Evolutionary conservation across 495 filamentous ascomycete species (phyloP).

Genomic region (Podospora fimiseda): DNA sequence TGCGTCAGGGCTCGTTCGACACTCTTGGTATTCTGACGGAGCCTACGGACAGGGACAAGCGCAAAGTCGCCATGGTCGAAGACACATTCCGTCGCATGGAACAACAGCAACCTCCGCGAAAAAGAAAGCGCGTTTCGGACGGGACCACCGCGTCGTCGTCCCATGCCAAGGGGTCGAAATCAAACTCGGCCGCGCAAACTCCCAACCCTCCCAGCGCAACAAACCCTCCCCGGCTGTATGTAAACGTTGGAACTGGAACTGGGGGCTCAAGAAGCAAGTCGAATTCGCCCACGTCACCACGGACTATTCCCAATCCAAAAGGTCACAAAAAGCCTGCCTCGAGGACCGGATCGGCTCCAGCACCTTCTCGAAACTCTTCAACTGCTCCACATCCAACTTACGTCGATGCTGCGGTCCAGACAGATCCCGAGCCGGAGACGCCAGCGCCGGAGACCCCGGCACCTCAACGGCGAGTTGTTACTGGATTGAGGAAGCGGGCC

Average conservation of each 20-base stretch:
- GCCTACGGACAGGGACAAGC: slow-evolving; percentile 77
- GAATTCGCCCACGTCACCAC: slow-evolving; percentile 38
- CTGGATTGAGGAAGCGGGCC: slow-evolving; percentile 39
- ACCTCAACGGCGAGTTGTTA: slow-evolving; percentile 36
- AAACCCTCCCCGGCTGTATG: slow-evolving; percentile 31
- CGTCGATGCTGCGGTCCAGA: slow-evolving; percentile 42
- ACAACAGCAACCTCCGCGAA: slow-evolving; percentile 45
- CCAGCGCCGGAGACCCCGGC: slow-evolving; percentile 28
- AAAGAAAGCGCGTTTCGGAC: slow-evolving; percentile 57
- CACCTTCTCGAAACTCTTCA: slow-evolving; percentile 28
- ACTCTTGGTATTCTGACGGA: slow-evolving; percentile 50
- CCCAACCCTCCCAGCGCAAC: slow-evolving; percentile 27
- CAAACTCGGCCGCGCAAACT: slow-evolving; percentile 28
- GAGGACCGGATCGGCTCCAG: slow-evolving; percentile 11
- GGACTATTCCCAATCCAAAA: slow-evolving; percentile 28
- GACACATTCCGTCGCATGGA: slow-evolving; percentile 64
- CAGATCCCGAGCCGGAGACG: slow-evolving; percentile 35
- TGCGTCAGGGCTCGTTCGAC: slow-evolving; percentile 46
- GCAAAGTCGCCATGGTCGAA: slow-evolving; percentile 80
- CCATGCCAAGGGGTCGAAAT: slow-evolving; percentile 34
- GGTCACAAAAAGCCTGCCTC: slow-evolving; percentile 16
- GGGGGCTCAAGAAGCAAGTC: slow-evolving; percentile 43
- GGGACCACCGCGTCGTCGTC: slow-evolving; percentile 41
- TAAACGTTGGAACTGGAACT: slow-evolving; percentile 43
- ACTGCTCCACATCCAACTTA: slow-evolving; percentile 33